Conservation (phyloP, 108 stramenopile genomes). For the Nitzschia sp. region DNA sequence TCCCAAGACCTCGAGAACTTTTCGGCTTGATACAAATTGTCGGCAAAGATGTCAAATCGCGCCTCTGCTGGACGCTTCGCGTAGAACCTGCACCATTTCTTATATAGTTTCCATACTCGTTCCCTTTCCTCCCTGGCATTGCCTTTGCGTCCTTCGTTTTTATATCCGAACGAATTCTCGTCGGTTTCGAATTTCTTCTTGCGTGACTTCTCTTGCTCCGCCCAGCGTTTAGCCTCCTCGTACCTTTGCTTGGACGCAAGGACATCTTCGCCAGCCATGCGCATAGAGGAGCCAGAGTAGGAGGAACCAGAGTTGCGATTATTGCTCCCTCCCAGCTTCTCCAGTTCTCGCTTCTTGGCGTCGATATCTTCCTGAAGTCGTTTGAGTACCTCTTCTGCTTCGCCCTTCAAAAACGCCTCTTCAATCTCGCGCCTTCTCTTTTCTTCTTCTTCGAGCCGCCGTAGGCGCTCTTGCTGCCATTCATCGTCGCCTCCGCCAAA, state of each 20-base stretch:
- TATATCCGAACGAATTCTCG: neutral
- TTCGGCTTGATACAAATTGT: slow-evolving; percentile 1
- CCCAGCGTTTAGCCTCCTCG: neutral
- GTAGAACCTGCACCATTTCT: neutral
- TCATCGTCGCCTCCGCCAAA: neutral
- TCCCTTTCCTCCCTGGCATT: neutral
- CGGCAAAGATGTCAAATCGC: neutral
- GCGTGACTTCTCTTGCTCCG: neutral
- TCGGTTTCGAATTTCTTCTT: neutral
- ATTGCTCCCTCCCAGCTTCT: neutral
- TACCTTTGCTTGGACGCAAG: neutral
- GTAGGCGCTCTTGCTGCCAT: neutral
- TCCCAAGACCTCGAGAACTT: neutral
- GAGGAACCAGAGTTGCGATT: neutral
- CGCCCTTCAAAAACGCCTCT: neutral
- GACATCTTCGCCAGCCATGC: slow-evolving; percentile 4
- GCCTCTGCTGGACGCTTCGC: neutral
- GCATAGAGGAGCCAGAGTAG: neutral
- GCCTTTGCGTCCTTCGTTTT: neutral
- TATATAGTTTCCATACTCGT: neutral
- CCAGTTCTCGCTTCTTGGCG: neutral
- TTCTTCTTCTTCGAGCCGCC: neutral
- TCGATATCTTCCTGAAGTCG: neutral
- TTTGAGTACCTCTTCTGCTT: neutral
- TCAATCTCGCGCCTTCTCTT: neutral